Percentiles rank a stretch among this genome's conserved stretches.
Evolutionary conservation across 148 eudicot species (phyloP).

Genomic region (Amaranthus cruentus): DNA sequence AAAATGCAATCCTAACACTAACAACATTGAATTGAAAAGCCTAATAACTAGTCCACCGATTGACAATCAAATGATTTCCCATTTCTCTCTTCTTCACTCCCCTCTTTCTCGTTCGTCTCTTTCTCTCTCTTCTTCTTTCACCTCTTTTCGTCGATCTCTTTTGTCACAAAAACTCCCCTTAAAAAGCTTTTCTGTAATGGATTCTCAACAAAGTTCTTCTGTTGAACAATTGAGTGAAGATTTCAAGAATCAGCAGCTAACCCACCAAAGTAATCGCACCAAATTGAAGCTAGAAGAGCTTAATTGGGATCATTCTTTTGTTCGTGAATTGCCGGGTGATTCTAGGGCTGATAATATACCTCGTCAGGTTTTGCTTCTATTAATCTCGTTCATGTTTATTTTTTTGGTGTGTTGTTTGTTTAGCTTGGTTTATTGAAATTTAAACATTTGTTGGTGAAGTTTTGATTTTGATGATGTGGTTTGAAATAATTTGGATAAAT

Average conservation of each 20-base stretch:
- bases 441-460: not conserved
- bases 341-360: constrained; percentile 54
- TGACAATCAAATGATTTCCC: constrained; percentile 35
- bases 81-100: constrained; percentile 27
- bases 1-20: too few species aligned
- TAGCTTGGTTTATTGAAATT: not conserved
- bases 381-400: not conserved
- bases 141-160: constrained; percentile 16
- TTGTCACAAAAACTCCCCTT: constrained; percentile 5
- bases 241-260: constrained; percentile 49
- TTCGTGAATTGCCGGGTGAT: constrained; percentile 78
- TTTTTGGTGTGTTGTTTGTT: not conserved
- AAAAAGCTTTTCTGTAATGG: constrained; percentile 15
- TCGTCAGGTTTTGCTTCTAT: constrained; percentile 43
- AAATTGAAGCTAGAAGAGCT: constrained; percentile 57
- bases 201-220: constrained; percentile 20
- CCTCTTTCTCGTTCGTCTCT: constrained; percentile 15
- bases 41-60: not conserved
- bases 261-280: constrained; percentile 5
- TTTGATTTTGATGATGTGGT: not conserved
- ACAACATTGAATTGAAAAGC: too few species aligned
- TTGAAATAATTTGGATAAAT: not conserved
- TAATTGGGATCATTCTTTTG: constrained; percentile 82
- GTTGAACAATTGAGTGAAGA: constrained; percentile 46
- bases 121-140: constrained; percentile 25